These are phyloP conservation scores for Wallacemonas rigidus DNA, from an alignment of 208 protist genomes.

Conservation along the genomic window DNA sequence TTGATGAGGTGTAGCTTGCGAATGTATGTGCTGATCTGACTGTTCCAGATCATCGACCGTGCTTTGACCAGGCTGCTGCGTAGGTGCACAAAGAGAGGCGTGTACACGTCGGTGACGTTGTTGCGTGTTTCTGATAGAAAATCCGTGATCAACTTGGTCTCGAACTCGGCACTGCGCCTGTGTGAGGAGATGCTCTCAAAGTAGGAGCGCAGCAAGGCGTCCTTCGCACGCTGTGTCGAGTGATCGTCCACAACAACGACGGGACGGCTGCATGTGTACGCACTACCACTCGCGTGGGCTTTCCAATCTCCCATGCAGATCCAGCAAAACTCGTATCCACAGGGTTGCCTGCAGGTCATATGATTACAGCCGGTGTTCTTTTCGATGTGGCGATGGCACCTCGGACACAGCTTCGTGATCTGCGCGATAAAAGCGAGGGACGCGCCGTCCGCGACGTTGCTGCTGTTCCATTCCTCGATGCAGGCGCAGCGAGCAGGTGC, in stretches of 20 bases:
- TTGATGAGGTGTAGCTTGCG: neutral
- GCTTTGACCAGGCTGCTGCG: neutral
- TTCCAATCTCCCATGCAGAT: constrained; percentile 71
- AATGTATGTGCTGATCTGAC: constrained; percentile 2
- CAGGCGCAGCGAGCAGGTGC: constrained; percentile 53
- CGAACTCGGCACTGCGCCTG: neutral
- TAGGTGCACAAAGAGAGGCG: neutral
- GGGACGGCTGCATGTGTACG: constrained; percentile 3
- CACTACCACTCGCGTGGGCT: constrained; percentile 27
- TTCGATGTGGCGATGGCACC: constrained; percentile 76
- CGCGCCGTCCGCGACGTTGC: constrained; percentile 46
- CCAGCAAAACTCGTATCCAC: constrained; percentile 88
- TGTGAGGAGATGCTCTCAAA: neutral
- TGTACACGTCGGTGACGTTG: neutral
- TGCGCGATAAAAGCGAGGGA: constrained; percentile 55
- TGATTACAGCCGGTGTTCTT: constrained; percentile 94
- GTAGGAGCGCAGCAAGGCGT: neutral
- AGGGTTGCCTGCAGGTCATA: constrained; percentile 77
- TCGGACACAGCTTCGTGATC: constrained; percentile 79
- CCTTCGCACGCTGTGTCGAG: neutral
- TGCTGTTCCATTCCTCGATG: constrained; percentile 49
- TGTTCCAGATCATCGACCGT: neutral
- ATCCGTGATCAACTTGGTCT: neutral
- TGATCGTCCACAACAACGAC: neutral
- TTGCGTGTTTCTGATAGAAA: neutral